Evolutionary conservation across 306 rosid species (phyloP), one percentile per base, ranked within the genome.

Genomic region (Dryas drummondii): DNA sequence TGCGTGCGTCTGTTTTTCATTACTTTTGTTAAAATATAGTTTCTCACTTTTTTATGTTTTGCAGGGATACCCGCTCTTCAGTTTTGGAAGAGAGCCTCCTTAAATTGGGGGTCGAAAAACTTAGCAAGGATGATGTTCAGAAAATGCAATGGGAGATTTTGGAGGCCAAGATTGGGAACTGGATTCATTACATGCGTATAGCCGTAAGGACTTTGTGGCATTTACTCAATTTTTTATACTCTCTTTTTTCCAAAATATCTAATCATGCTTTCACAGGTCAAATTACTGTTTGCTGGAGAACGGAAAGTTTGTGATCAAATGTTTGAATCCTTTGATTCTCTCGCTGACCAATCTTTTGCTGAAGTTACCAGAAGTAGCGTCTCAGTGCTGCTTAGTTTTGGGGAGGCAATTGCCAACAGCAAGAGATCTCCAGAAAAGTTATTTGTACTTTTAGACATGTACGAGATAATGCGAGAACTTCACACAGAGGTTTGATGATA

Each of bases 161-260:
- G 84, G 97, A 94, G 84, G 99, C 99, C 73, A 94, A 94, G 87
- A 92, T 94, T 68, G 99, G 99, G 82, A 92, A 89, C 80, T 94
- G 99, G 99, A 92, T 94, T 82, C 99, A 92, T 85, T 92, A 85
- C 84, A 94, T 94, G 99, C 99, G 96, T 68, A 94, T 94, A 79
- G 97, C 97, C 66, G 99, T 94, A 84, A 87, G 90, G 57, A 70
- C n/a, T 58, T 79, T 57, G 49, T 75, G 68, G 51, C 70, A 68
- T 66, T 63, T 76, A 5, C 71, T 42, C 46, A 74, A 46, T 7
- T 48, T 44, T 50, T 42, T 51, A 54, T 53, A 27, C 51, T 42
- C 67, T 76, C 65, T 44, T 76, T 45, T 26, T 7, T 52, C 19
- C 59, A 5, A 65, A 74, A 76, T 37, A 41, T 79, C 50, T 70